These are phyloP conservation scores for Yarrowia porcina DNA, from an alignment of 805 yeast species.

Conservation along the genomic window DNA sequence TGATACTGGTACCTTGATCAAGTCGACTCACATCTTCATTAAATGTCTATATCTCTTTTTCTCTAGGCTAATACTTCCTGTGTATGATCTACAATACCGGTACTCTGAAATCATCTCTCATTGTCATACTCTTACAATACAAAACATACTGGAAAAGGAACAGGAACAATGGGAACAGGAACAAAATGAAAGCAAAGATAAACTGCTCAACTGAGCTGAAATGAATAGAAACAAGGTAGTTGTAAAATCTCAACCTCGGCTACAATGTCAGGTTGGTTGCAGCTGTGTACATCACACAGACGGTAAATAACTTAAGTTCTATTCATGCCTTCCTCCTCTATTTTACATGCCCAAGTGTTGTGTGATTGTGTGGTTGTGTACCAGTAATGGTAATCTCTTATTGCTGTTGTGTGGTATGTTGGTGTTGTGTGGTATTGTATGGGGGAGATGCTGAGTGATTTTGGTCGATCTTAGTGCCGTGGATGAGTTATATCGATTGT, in stretches of 20 bases:
- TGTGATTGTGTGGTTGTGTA: background rate
- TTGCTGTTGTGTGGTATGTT: background rate
- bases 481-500: no score
- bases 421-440: no score
- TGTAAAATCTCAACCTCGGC: background rate
- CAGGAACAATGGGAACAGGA: no score
- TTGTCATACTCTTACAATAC: no score
- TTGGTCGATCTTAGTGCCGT: no score
- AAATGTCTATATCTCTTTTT: no score
- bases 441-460: background rate
- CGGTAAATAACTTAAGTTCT: background rate
- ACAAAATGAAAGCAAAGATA: background rate
- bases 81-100: no score
- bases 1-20: no score
- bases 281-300: slow-evolving; percentile 6
- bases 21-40: no score
- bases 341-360: background rate
- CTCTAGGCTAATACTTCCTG: no score
- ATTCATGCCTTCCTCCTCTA: background rate
- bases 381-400: no score
- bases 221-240: background rate
- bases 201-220: background rate
- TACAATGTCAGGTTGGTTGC: background rate
- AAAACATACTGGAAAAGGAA: background rate
- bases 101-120: no score